Conservation (phyloP, 1,139 yeast genomes). For the Pichia kudriavzevii region DNA sequence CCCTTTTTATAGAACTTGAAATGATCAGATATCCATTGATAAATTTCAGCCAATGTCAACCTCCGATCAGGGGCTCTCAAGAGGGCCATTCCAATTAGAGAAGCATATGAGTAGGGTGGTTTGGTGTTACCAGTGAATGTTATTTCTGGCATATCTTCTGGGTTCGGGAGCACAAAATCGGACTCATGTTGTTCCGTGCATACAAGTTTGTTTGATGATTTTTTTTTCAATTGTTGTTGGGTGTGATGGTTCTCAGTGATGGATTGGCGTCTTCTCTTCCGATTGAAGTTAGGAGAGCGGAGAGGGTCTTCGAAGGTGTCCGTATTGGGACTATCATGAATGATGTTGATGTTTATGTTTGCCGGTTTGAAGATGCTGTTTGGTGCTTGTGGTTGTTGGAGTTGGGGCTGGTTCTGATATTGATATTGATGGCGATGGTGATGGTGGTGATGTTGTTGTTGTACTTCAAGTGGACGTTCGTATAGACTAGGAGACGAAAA, state of each 20-base stretch:
- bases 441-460: no score
- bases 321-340: slow-evolving; percentile 7
- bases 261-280: no score
- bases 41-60: slow-evolving; percentile 84
- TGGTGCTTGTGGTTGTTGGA: no score
- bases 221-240: slow-evolving; percentile 14
- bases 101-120: slow-evolving; percentile 94
- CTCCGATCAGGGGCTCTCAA: slow-evolving; percentile 72
- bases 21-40: slow-evolving; percentile 85
- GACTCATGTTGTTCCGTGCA: no score
- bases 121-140: slow-evolving; percentile 34
- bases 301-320: no score
- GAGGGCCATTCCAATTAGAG: slow-evolving; percentile 89
- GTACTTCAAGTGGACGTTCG: slow-evolving; percentile 2
- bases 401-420: no score
- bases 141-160: slow-evolving; percentile 27
- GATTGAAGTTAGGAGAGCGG: no score
- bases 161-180: slow-evolving; percentile 26
- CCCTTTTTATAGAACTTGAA: slow-evolving; percentile 77
- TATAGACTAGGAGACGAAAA: slow-evolving; percentile 28
- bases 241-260: no score
- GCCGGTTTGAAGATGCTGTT: slow-evolving; percentile 5
- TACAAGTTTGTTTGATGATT: slow-evolving; percentile 23
- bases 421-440: no score
- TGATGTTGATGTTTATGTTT: slow-evolving; percentile 6